These are phyloP conservation scores for Diaporthe longicolla DNA, from an alignment of 2,329 filamentous ascomycete species.

Conservation along the genomic window DNA sequence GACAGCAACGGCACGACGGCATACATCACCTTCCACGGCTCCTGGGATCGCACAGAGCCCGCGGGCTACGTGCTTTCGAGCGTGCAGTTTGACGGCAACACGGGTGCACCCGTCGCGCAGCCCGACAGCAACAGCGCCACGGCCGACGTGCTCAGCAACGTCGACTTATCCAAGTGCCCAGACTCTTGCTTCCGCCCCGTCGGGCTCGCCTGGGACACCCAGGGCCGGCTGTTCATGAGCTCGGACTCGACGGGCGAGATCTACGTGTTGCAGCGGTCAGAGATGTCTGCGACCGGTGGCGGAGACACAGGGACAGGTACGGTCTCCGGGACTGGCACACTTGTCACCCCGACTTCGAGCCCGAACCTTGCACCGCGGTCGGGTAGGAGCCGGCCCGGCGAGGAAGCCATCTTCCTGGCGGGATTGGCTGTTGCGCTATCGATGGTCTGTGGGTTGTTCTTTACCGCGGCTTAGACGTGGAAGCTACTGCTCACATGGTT, in stretches of 20 bases:
- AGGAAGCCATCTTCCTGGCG: conserved; percentile 41
- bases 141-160: conserved; percentile 68
- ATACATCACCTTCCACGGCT: conserved; percentile 80
- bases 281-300: conserved; percentile 39
- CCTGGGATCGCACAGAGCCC: conserved; percentile 63
- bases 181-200: conserved; percentile 74
- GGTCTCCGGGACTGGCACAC: conserved; percentile 40
- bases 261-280: conserved; percentile 62
- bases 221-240: conserved; percentile 72
- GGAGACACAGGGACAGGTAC: conserved; percentile 16
- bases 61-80: conserved; percentile 58
- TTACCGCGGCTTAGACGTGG: conserved; percentile 38
- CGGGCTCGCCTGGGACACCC: conserved; percentile 65
- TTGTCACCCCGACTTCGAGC: conserved; percentile 41
- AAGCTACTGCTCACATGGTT: not conserved
- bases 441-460: conserved; percentile 44
- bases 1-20: conserved; percentile 68
- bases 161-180: conserved; percentile 67
- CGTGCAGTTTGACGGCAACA: conserved; percentile 55
- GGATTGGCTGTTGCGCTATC: conserved; percentile 43
- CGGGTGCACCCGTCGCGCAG: conserved; percentile 58
- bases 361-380: conserved; percentile 43
- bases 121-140: conserved; percentile 62
- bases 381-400: conserved; percentile 37
- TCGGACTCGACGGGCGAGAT: conserved; percentile 77